Conservation (phyloP, 164 flowering plant species). For the Stephania cephalantha region DNA sequence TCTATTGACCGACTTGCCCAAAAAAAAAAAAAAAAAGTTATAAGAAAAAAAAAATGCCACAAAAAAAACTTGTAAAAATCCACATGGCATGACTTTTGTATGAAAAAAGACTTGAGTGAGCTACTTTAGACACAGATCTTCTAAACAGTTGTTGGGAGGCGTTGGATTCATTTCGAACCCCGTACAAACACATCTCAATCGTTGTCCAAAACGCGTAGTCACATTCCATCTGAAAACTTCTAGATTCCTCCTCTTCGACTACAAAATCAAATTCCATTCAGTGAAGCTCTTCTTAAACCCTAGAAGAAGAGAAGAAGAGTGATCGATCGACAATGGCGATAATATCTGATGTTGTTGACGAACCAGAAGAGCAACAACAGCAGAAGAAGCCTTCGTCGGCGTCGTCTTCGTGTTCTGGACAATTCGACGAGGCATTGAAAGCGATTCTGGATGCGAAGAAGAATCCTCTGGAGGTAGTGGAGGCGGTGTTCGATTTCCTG, state of each 20-base stretch:
- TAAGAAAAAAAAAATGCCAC: too few species aligned
- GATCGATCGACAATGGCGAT: slow-evolving; percentile 4
- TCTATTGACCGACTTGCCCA: too few species aligned
- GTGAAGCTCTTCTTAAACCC: neutral
- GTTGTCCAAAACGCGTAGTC: too few species aligned
- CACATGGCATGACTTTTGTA: too few species aligned
- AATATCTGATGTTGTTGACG: neutral
- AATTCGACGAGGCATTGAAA: neutral
- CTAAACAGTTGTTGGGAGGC: too few species aligned
- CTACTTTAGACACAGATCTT: too few species aligned
- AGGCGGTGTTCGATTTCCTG: slow-evolving; percentile 6
- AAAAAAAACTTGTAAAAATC: too few species aligned
- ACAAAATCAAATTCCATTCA: too few species aligned
- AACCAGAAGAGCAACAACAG: neutral
- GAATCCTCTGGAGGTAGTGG: neutral
- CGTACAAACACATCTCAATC: too few species aligned
- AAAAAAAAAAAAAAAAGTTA: too few species aligned
- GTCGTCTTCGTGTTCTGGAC: neutral
- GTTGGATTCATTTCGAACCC: too few species aligned
- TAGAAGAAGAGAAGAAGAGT: neutral
- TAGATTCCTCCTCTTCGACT: neutral
- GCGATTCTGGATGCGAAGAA: slow-evolving; percentile 1
- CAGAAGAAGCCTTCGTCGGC: neutral
- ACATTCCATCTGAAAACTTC: neutral
- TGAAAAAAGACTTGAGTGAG: too few species aligned